phyloP scores from a whole-genome alignment of 2,329 filamentous ascomycete genomes.

The Celoporthe dispersa region DNA sequence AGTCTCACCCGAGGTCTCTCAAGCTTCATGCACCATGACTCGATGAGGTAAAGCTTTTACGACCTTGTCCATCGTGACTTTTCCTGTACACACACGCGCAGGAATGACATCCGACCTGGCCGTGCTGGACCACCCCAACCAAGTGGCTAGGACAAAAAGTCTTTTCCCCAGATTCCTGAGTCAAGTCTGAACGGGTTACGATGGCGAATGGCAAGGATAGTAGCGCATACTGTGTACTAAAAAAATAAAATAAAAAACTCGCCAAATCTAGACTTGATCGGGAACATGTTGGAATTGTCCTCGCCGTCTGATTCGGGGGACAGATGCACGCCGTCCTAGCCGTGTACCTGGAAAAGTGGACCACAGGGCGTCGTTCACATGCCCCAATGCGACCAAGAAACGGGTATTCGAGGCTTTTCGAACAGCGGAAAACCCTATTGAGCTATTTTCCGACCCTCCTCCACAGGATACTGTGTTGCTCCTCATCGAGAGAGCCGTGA shows the following conservation, averaged over 20 bases:
- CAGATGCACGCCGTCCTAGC: neutral
- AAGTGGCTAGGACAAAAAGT: neutral
- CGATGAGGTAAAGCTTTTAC: neutral
- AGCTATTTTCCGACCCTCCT: neutral
- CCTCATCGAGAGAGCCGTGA: neutral
- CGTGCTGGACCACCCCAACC: neutral
- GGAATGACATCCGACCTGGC: neutral
- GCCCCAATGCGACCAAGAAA: neutral
- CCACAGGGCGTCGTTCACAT: conserved; percentile 12
- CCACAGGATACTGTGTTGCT: neutral
- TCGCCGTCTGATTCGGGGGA: neutral
- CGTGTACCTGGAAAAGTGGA: conserved; percentile 20
- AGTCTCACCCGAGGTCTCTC: conserved; percentile 2
- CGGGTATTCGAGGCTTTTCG: conserved; percentile 22
- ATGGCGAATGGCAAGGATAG: neutral
- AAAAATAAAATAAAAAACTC: neutral
- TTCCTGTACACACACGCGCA: neutral
- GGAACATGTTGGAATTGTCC: neutral
- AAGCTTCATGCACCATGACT: conserved; percentile 13
- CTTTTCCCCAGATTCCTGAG: conserved; percentile 14
- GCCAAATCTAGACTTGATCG: conserved; percentile 10
- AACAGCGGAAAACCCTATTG: neutral
- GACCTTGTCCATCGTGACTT: conserved; percentile 12
- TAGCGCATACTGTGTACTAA: neutral
- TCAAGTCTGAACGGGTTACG: neutral